Percentiles rank a stretch among this genome's conserved stretches.
Conservation (phyloP, 1,284 basidiomycete species). For the Tilletia indica region DNA sequence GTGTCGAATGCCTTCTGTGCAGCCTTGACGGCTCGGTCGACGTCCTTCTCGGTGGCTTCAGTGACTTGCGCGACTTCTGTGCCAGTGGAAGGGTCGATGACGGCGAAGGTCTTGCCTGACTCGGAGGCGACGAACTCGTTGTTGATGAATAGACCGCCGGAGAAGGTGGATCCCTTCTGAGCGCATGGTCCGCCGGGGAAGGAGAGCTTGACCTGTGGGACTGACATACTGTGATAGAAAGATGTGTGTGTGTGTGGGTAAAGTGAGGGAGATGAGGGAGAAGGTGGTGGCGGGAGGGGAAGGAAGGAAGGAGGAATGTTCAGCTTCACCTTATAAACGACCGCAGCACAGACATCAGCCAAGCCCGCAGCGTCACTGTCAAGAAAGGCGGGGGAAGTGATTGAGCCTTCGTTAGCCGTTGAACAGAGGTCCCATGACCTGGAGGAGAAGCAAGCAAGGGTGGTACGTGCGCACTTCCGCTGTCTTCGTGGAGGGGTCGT, state of each 20-base stretch:
- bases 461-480: too few relatives aligned
- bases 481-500: too few relatives aligned
- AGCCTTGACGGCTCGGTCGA: constrained; percentile 48
- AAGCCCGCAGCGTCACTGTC: too few relatives aligned
- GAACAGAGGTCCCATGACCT: too few relatives aligned
- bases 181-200: constrained; percentile 35
- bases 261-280: not conserved
- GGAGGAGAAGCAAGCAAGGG: too few relatives aligned
- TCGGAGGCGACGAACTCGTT: constrained; percentile 47
- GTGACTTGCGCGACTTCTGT: constrained; percentile 50
- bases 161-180: constrained; percentile 41
- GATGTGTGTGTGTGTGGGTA: constrained; percentile 22
- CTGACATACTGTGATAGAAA: constrained; percentile 29
- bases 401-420: too few relatives aligned
- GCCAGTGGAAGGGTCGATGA: constrained; percentile 48
- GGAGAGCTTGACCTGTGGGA: constrained; percentile 45
- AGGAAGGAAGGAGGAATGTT: not conserved
- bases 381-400: too few relatives aligned
- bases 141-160: constrained; percentile 51
- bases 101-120: constrained; percentile 50
- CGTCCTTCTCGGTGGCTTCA: constrained; percentile 50
- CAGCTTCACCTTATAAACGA: too few relatives aligned
- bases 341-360: too few relatives aligned
- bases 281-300: not conserved
- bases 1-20: constrained; percentile 46